Conservation (phyloP, 257 asterid genomes). For the Paraleonurus japonicus region DNA sequence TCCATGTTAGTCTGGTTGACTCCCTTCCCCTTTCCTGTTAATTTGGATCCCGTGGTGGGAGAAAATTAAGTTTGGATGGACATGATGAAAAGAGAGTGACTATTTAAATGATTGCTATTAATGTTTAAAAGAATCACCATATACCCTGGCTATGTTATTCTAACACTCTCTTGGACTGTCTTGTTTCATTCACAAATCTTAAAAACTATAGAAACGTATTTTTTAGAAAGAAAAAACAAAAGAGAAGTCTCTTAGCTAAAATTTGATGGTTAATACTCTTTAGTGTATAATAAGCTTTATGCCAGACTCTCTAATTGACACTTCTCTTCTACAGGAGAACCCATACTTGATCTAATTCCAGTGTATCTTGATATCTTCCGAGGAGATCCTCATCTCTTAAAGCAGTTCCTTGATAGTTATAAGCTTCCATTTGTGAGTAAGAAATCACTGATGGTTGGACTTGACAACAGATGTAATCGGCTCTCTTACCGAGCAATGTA, state of each 20-base stretch:
- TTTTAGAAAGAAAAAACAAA: not conserved
- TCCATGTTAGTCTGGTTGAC: constrained; percentile 14
- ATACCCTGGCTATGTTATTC: not conserved
- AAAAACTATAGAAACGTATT: not conserved
- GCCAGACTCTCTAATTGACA: constrained; percentile 12
- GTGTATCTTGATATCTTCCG: constrained; percentile 77
- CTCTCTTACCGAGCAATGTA: constrained; percentile 87
- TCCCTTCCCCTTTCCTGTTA: not conserved
- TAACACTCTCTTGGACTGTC: not conserved
- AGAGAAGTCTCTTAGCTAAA: not conserved
- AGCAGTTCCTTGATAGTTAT: constrained; percentile 71
- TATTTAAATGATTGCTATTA: not conserved
- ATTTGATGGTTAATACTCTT: not conserved
- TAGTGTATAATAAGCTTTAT: constrained; percentile 1
- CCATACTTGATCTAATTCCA: constrained; percentile 81
- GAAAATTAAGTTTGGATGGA: not conserved
- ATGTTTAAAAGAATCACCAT: not conserved
- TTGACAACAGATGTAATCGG: constrained; percentile 35
- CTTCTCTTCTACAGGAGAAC: constrained; percentile 63
- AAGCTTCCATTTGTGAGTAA: constrained; percentile 60
- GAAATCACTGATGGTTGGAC: constrained; percentile 30
- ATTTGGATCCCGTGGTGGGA: not conserved
- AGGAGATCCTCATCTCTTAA: constrained; percentile 69
- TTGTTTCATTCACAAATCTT: not conserved
- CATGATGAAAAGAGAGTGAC: not conserved